These are phyloP conservation scores for Boletus sp. DNA, from an alignment of 1,284 basidiomycete species.

Conservation along the genomic window DNA sequence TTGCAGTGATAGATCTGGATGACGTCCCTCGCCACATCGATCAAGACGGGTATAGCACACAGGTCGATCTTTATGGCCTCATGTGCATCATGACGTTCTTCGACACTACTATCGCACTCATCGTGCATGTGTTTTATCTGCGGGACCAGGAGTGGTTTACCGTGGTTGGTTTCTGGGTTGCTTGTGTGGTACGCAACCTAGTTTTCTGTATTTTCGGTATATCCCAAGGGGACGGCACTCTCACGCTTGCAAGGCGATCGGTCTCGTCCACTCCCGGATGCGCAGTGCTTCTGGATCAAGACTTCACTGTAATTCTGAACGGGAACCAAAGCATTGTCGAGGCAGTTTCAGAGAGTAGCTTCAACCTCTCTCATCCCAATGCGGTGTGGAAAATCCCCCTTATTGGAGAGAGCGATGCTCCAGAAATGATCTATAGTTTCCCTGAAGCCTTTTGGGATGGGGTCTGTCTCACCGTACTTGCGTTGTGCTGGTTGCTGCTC, in stretches of 20 bases:
- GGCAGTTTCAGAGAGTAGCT: constrained; percentile 1
- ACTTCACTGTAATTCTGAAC: not conserved
- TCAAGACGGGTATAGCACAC: not conserved
- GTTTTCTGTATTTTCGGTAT: not conserved
- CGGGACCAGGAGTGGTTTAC: not conserved
- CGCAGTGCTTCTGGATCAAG: constrained; percentile 2
- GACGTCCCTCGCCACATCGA: not conserved
- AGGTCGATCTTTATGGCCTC: not conserved
- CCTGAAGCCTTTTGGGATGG: not conserved
- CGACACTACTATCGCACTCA: not conserved
- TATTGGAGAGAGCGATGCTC: too few species aligned
- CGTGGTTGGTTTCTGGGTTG: not conserved
- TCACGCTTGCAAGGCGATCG: not conserved
- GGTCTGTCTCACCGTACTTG: not conserved
- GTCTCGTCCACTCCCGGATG: not conserved
- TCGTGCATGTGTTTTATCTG: not conserved
- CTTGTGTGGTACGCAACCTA: not conserved
- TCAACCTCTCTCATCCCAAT: constrained; percentile 1
- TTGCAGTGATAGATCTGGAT: not conserved
- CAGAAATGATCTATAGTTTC: not conserved
- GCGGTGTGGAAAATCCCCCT: not conserved
- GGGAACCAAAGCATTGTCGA: not conserved
- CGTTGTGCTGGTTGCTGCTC: not conserved
- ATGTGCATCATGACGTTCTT: not conserved
- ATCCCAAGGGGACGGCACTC: not conserved